Evolutionary conservation across 495 filamentous ascomycete genomes (phyloP).

Genomic region (Tuber aestivum): DNA sequence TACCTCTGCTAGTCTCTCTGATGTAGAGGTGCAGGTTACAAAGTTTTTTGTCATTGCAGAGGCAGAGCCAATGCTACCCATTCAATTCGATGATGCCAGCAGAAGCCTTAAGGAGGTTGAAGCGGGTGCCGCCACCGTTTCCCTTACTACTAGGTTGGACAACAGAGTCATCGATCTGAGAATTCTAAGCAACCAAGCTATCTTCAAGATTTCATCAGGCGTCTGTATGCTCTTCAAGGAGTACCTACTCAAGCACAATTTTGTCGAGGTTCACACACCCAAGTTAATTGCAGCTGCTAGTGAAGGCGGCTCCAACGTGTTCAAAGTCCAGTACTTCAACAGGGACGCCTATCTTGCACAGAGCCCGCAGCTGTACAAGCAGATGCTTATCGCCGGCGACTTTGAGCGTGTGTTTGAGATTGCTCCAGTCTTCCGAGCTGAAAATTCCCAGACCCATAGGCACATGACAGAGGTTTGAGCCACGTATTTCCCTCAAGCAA

Average conservation of each 20-base stretch:
- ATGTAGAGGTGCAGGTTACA: conserved; percentile 73
- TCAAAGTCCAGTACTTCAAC: conserved; percentile 86
- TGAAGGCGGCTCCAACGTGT: conserved; percentile 90
- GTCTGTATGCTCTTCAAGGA: conserved; percentile 74
- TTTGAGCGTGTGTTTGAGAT: conserved; percentile 84
- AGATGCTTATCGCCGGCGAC: conserved; percentile 90
- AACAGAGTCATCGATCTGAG: conserved; percentile 89
- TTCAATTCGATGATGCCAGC: conserved; percentile 44
- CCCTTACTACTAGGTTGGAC: conserved; percentile 55
- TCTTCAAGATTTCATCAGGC: conserved; percentile 70
- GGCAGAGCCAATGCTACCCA: conserved; percentile 48
- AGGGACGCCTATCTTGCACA: conserved; percentile 80
- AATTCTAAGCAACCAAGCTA: conserved; percentile 79
- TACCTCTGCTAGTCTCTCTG: conserved; percentile 67
- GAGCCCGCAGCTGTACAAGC: conserved; percentile 93
- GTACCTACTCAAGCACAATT: conserved; percentile 68
- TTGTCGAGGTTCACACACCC: conserved; percentile 83
- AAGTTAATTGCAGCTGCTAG: conserved; percentile 85
- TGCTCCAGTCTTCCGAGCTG: conserved; percentile 88
- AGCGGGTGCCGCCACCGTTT: conserved; percentile 34
- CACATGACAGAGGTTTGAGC: conserved; percentile 72
- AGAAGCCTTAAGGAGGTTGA: conserved; percentile 32
- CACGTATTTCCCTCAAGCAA: neutral
- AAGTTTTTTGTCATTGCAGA: conserved; percentile 63
- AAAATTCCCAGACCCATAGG: conserved; percentile 92